Conservation (phyloP, 331 rosid species). For the Ulmus americana region DNA sequence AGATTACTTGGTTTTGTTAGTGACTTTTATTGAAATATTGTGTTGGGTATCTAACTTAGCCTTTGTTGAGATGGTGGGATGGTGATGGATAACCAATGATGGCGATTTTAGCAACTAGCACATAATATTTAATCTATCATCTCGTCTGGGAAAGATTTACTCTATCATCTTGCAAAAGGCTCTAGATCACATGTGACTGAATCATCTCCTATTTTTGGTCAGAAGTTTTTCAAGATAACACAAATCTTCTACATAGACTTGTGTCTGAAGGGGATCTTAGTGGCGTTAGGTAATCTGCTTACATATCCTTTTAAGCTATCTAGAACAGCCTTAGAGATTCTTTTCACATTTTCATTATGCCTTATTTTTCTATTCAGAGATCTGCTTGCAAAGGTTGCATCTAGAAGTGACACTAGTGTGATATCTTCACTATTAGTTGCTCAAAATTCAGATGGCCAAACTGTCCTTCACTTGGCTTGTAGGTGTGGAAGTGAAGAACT, state of each 20-base stretch:
- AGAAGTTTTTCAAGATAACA: constrained; percentile 51
- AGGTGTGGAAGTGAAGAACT: constrained; percentile 83
- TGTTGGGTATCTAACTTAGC: constrained; percentile 1
- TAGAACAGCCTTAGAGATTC: constrained; percentile 5
- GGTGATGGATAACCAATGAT: too few relatives aligned
- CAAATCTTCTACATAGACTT: constrained; percentile 66
- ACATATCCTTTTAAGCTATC: constrained; percentile 20
- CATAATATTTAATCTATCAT: neutral
- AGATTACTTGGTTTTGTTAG: constrained; percentile 27
- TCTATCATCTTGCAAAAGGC: constrained; percentile 31
- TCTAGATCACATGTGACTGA: constrained; percentile 55
- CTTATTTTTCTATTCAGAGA: constrained; percentile 47
- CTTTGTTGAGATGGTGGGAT: neutral
- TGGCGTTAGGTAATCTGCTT: constrained; percentile 67
- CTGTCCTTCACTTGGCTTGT: constrained; percentile 96
- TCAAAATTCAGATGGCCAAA: constrained; percentile 88
- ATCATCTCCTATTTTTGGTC: constrained; percentile 49
- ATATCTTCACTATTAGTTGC: constrained; percentile 65
- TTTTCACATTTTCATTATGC: constrained; percentile 16
- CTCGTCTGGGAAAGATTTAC: neutral
- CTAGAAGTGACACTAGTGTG: constrained; percentile 47
- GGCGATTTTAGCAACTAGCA: neutral
- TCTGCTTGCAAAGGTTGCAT: constrained; percentile 64
- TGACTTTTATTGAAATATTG: constrained; percentile 15
- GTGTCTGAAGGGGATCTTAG: constrained; percentile 75